Evolutionary conservation across 2,329 filamentous ascomycete genomes (phyloP).

Genomic region (Penicillium thymicola): DNA sequence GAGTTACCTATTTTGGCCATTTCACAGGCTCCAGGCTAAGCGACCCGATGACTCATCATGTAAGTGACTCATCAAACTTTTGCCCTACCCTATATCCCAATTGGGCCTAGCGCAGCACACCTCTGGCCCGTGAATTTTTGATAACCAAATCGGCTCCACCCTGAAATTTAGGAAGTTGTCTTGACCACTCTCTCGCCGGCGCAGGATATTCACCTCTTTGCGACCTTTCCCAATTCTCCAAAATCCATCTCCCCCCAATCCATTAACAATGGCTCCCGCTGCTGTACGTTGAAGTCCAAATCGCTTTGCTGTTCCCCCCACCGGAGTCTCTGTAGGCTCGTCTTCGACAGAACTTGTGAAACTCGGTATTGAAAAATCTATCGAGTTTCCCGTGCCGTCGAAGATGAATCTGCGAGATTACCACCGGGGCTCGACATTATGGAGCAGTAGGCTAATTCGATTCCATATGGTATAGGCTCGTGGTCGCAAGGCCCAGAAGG

Average conservation of each 20-base stretch:
- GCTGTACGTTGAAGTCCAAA: slow-evolving; percentile 71
- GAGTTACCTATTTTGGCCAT: background rate
- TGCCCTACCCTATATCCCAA: slow-evolving; percentile 10
- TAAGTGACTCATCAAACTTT: background rate
- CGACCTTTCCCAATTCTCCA: slow-evolving; percentile 49
- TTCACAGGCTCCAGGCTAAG: background rate
- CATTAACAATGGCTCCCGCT: slow-evolving; percentile 75
- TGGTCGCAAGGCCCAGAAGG: slow-evolving; percentile 48
- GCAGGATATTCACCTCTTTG: slow-evolving; percentile 93
- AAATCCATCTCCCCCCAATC: slow-evolving; percentile 32
- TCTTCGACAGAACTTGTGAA: background rate
- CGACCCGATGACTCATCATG: background rate
- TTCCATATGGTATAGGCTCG: slow-evolving; percentile 48
- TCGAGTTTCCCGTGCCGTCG: background rate
- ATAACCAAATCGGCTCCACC: slow-evolving; percentile 26
- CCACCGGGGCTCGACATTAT: slow-evolving; percentile 29
- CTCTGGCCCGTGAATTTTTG: slow-evolving; percentile 17
- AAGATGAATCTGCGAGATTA: slow-evolving; percentile 4
- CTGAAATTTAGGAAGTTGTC: slow-evolving; percentile 26
- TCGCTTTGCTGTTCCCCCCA: slow-evolving; percentile 90
- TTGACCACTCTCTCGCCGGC: slow-evolving; percentile 46
- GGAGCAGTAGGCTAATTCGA: slow-evolving; percentile 93
- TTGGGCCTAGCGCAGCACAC: slow-evolving; percentile 28
- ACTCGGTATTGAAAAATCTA: slow-evolving; percentile 26
- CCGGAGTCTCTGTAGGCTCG: slow-evolving; percentile 20